Base-by-base conservation (phyloP, 306 rosid genomes). In the Notholithocarpus densiflorus region DNA sequence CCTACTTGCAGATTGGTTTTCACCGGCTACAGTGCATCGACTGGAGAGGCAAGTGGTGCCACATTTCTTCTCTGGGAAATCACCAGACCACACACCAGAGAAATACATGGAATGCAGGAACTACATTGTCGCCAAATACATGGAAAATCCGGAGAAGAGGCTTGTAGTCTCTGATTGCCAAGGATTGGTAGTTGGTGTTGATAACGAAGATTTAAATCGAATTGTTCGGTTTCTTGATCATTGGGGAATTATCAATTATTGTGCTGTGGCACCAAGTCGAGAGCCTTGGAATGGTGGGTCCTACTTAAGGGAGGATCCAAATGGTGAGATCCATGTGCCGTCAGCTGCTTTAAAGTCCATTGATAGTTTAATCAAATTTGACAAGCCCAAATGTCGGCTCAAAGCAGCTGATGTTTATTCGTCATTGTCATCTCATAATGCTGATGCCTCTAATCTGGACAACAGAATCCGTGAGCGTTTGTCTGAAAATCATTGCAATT, bases 1-100 rank as follows among this genome's bases (percentile, higher is more conserved):
- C 53, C 18, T 60, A 74, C 52, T 87, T 65, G 77, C 91, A 96
- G 99, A 93, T 88, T 96, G 99, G 99, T 96, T 96, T 87, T 93
- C 98, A 24, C 99, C 99, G 0, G 88, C 93, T 26, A 80, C 94
- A 0, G 97, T 96, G 78, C 96, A 96, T 86, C 84, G 99, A 68
- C 86, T 96, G 19, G 99, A 96, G 88, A 96, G 99, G 82, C 99
- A 96, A 82, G 99, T 89, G 77, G 99, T 93, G 85, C 99, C 99
- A 1, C 97, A 90, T 88, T 96, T 91, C 84, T 96, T 96, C 85
- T 89, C 97, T 3, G 98, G 98, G 53, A 96, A 89, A 56, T 83
- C 90, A 4, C 82, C 77, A 1, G 93, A 90, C 61, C 86, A 79
- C 68, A 87, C 90, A 27, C 98, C 98, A 1, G 93, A 96, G 89